A percentile compares a stretch with the other conserved stretches of the same genome.
phyloP scores from a whole-genome alignment of 352 stramenopile genomes.

The Phytophthora megakarya region DNA sequence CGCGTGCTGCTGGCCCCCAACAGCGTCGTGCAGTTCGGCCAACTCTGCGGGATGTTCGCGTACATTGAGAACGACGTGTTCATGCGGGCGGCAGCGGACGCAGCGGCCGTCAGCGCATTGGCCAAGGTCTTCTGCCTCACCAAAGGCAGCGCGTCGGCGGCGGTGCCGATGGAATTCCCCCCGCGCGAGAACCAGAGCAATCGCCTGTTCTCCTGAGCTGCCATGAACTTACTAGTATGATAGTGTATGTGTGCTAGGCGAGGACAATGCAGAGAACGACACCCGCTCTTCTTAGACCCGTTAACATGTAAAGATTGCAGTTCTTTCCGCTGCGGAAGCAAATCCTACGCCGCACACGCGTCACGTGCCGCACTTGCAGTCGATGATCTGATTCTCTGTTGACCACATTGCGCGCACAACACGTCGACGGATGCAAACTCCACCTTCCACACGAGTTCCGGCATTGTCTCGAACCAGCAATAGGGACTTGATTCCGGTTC shows the following conservation, averaged over 20 bases:
- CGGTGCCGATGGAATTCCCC: conserved; percentile 49
- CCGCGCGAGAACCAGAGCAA: conserved; percentile 37
- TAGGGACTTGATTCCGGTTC: too few relatives aligned
- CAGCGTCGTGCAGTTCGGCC: conserved; percentile 48
- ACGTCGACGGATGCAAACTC: background rate
- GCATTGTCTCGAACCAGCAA: too few relatives aligned
- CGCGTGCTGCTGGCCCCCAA: conserved; percentile 41
- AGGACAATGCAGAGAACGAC: conserved; percentile 7
- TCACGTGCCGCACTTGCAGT: background rate
- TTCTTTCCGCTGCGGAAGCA: background rate
- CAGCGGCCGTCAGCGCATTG: conserved; percentile 27
- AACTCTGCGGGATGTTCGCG: conserved; percentile 49
- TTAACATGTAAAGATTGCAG: conserved; percentile 25
- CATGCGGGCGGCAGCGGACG: conserved; percentile 33
- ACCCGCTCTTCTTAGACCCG: conserved; percentile 15
- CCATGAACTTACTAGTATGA: conserved; percentile 33
- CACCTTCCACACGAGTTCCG: conserved; percentile 9
- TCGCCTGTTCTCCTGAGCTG: conserved; percentile 40
- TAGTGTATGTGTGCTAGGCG: conserved; percentile 27
- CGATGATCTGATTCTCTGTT: conserved; percentile 15
- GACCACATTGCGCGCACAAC: conserved; percentile 6
- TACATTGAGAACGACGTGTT: conserved; percentile 52
- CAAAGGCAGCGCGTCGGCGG: conserved; percentile 29
- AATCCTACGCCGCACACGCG: conserved; percentile 3
- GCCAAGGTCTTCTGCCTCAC: conserved; percentile 47